Percentiles rank a stretch among this genome's conserved stretches.
These are phyloP conservation scores for Poteriospumella lacustris DNA, from an alignment of 108 stramenopile species.

Conservation along the genomic window DNA sequence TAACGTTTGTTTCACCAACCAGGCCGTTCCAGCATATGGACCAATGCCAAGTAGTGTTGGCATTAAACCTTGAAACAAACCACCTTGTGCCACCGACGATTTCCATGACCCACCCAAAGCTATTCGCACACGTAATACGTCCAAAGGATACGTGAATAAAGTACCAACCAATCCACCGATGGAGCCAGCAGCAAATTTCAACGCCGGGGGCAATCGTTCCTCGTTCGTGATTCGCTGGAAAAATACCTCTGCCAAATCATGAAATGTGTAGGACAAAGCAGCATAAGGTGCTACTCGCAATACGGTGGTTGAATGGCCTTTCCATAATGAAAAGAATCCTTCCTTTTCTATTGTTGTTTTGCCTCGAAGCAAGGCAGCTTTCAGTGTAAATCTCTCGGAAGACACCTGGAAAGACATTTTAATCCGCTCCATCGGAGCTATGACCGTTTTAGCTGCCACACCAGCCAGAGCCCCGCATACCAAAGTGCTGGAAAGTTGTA, in stretches of 20 bases:
- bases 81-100: not conserved
- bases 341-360: not conserved
- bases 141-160: not conserved
- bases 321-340: constrained; percentile 3
- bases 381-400: not conserved
- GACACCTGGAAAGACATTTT: not conserved
- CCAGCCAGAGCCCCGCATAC: constrained; percentile 3
- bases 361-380: not conserved
- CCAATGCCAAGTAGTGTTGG: not conserved
- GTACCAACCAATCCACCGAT: constrained; percentile 1
- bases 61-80: constrained; percentile 3
- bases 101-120: not conserved
- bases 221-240: not conserved
- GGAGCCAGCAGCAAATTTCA: constrained; percentile 7
- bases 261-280: not conserved
- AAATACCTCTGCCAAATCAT: not conserved
- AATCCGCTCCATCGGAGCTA: not conserved
- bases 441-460: not conserved
- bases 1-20: not conserved
- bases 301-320: constrained; percentile 12
- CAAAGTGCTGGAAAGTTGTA: too few relatives aligned
- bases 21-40: constrained; percentile 14
- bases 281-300: constrained; percentile 17
- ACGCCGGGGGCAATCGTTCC: not conserved
- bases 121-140: not conserved